These are phyloP conservation scores for Alternaria atra DNA, from an alignment of 2,329 filamentous ascomycete genomes.

Conservation along the genomic window DNA sequence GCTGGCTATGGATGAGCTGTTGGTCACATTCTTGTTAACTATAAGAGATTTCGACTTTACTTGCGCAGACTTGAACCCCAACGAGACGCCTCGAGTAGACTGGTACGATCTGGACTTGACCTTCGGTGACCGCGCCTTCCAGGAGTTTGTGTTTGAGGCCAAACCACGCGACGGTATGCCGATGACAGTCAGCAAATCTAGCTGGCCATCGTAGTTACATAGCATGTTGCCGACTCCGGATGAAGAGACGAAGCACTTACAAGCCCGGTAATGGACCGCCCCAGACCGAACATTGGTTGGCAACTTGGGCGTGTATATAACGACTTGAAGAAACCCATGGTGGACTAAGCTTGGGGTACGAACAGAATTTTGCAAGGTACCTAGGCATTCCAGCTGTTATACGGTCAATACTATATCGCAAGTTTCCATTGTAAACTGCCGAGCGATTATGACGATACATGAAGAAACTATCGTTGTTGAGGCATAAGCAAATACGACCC, in stretches of 20 bases:
- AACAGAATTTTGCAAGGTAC: neutral
- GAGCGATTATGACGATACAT: neutral
- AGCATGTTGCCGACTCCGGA: neutral
- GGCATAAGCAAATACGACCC: neutral
- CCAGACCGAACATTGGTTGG: neutral
- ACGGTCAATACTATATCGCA: neutral
- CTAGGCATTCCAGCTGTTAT: neutral
- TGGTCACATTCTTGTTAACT: slow-evolving; percentile 61
- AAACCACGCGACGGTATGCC: slow-evolving; percentile 44
- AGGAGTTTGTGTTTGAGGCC: slow-evolving; percentile 44
- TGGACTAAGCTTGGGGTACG: neutral
- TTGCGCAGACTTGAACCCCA: slow-evolving; percentile 38
- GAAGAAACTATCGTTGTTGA: neutral
- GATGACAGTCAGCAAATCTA: slow-evolving; percentile 39
- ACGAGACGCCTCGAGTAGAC: slow-evolving; percentile 30
- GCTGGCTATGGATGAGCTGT: slow-evolving; percentile 63
- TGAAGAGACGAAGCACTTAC: neutral
- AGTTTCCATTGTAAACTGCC: neutral
- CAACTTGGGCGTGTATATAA: neutral
- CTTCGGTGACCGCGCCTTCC: slow-evolving; percentile 44
- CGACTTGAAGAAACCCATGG: neutral
- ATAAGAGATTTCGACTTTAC: slow-evolving; percentile 61
- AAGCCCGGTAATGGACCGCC: neutral
- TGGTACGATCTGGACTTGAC: slow-evolving; percentile 41
- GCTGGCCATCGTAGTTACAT: slow-evolving; percentile 19